Conservation (phyloP, 2,329 filamentous ascomycete species). For the Xylariaceae sp. region DNA sequence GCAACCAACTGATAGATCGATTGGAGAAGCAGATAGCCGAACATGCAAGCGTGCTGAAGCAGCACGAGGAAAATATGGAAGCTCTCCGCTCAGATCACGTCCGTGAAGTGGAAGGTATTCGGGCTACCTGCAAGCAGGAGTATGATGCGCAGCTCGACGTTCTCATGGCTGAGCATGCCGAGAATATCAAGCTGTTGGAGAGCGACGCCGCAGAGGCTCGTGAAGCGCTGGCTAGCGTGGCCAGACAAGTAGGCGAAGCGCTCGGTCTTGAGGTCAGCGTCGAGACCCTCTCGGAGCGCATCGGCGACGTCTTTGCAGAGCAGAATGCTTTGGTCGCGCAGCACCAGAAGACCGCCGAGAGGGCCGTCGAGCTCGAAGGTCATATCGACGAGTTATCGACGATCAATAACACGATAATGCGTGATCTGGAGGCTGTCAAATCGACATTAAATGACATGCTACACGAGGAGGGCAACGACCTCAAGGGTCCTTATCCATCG, state of each 20-base stretch:
- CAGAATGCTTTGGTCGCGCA: conserved; percentile 56
- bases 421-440: conserved; percentile 58
- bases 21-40: conserved; percentile 55
- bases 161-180: conserved; percentile 56
- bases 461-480: conserved; percentile 41
- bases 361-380: conserved; percentile 50
- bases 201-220: conserved; percentile 59
- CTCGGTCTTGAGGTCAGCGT: conserved; percentile 59
- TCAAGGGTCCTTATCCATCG: conserved; percentile 40
- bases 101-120: conserved; percentile 45
- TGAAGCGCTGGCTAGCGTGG: conserved; percentile 59
- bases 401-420: conserved; percentile 55
- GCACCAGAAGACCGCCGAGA: conserved; percentile 52
- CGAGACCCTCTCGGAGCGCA: conserved; percentile 61
- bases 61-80: conserved; percentile 47
- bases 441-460: conserved; percentile 49
- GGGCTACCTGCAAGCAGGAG: conserved; percentile 45
- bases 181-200: conserved; percentile 51
- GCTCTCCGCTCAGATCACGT: conserved; percentile 46
- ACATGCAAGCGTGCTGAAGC: conserved; percentile 53
- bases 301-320: conserved; percentile 50
- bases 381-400: conserved; percentile 50
- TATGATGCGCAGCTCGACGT: conserved; percentile 53
- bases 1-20: conserved; percentile 44
- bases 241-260: conserved; percentile 56